Percentiles rank a stretch among this genome's conserved stretches.
These are phyloP conservation scores for Mimosa pudica DNA, from an alignment of 306 rosid species.

Conservation along the genomic window DNA sequence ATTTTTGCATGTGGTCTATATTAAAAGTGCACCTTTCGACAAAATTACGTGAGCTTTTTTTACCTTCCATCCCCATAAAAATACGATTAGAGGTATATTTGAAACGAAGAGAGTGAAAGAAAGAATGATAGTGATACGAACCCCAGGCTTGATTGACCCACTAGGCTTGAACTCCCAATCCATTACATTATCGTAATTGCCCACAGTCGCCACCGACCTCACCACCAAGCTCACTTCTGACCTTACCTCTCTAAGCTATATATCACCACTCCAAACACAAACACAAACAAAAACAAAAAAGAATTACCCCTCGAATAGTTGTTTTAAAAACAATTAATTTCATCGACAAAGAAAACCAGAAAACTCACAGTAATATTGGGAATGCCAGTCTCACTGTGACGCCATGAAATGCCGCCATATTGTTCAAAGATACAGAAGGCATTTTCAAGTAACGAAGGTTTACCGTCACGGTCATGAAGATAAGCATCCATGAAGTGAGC, in stretches of 20 bases:
- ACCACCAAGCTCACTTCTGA: constrained; percentile 43
- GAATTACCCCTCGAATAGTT: too few species aligned
- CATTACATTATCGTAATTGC: constrained; percentile 45
- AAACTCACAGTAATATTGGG: constrained; percentile 33
- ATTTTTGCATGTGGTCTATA: not conserved
- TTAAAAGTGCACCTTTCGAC: too few species aligned
- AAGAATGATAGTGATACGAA: not conserved
- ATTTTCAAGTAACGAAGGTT: constrained; percentile 30
- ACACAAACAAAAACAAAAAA: too few species aligned
- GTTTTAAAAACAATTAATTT: too few species aligned
- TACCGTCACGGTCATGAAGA: constrained; percentile 14
- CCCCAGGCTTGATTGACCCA: constrained; percentile 45
- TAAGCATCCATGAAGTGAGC: constrained; percentile 35
- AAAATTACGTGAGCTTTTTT: too few species aligned
- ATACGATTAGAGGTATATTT: too few species aligned
- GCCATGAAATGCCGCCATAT: constrained; percentile 40
- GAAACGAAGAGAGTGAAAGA: not conserved
- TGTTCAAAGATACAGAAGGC: constrained; percentile 49
- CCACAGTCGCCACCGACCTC: constrained; percentile 41
- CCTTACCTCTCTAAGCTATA: constrained; percentile 40
- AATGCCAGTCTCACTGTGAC: constrained; percentile 43
- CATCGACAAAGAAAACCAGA: too few species aligned
- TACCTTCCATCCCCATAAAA: too few species aligned
- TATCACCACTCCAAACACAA: not conserved
- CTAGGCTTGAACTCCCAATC: constrained; percentile 55